Evolutionary conservation across 2,329 filamentous ascomycete genomes (phyloP), one percentile per base, ranked within the genome.

Genomic region (Trichothecium sympodiale): DNA sequence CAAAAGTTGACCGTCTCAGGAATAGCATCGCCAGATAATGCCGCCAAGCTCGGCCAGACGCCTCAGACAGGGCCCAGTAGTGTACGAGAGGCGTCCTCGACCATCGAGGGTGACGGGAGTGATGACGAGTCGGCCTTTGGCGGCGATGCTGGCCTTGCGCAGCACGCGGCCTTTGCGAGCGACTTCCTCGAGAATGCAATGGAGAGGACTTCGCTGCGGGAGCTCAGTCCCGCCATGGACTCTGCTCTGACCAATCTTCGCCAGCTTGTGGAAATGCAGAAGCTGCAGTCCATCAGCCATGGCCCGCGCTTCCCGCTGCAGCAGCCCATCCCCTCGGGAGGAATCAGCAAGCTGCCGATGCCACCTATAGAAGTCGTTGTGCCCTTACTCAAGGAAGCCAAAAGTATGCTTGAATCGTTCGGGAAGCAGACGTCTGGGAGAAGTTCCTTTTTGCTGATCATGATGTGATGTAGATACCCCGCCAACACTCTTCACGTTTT

Each of bases 181-280:
- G 65, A 70, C 43, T 69, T 74, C 29, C 61, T 73, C 16, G 68
- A 74, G 44, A 59, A 65, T 38, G 64, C 65, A n/a, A 68, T 71
- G 17, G 55, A 61, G 42, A 59, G 63, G 17, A 66, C 65, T 1
- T 60, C 68, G 1, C 52, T 70, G 4, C 56, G 57, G 25, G 56
- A 63, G 31, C 51, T 61, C 18, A 62, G 62, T 40, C 63, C 70
- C 3, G 65, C 67, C 47, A 73, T 76, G 56, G 59, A 65, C 33
- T 62, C 66, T 3, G 71, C 69, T 1, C 53, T 76, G 14, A 56
- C 62, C 27, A 67, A 65, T 15, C 55, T 76, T 10, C 62, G 65
- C 34, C 66, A 70, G 41, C 65, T 76, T 18, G 67, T 72, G 32
- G 53, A 62, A 35, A 60, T 73, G 53, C 67, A 71, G 44, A 64